Conservation (phyloP, 2,329 filamentous ascomycete species). For the Aspergillus texensis region DNA sequence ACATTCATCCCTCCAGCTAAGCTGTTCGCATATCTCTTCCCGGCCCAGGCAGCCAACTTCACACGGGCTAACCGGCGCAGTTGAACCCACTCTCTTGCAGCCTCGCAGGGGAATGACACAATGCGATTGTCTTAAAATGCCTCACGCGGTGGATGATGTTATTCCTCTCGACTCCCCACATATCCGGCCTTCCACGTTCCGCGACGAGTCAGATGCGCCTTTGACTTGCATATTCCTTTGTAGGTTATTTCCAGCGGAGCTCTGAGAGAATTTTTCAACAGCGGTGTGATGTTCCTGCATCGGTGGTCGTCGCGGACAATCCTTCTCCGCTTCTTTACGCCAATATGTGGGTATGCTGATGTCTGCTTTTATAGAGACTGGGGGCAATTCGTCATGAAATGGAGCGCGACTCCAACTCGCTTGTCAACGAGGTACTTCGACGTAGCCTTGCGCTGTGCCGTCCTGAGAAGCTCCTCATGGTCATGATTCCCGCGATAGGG, state of each 20-base stretch:
- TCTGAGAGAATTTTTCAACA: neutral
- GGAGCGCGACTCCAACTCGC: neutral
- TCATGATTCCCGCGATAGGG: neutral
- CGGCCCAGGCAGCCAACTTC: neutral
- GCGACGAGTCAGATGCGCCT: neutral
- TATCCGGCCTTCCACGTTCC: neutral
- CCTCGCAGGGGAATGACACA: neutral
- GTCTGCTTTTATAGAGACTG: neutral
- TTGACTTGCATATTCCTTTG: neutral
- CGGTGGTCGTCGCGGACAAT: neutral
- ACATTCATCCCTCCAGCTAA: neutral
- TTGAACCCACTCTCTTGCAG: neutral
- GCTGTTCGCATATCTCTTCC: neutral
- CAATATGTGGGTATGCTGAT: neutral
- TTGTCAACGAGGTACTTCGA: neutral
- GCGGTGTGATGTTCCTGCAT: conserved; percentile 12
- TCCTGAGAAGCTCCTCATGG: neutral
- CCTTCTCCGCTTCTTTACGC: neutral
- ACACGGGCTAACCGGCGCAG: neutral
- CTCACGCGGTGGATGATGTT: neutral
- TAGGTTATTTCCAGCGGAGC: neutral
- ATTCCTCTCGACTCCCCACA: neutral
- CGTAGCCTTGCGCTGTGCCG: neutral
- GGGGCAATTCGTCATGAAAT: neutral
- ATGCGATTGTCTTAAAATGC: neutral